These are phyloP conservation scores for Pseudohalonectria lignicola DNA, from an alignment of 2,329 filamentous ascomycete species.

Conservation along the genomic window DNA sequence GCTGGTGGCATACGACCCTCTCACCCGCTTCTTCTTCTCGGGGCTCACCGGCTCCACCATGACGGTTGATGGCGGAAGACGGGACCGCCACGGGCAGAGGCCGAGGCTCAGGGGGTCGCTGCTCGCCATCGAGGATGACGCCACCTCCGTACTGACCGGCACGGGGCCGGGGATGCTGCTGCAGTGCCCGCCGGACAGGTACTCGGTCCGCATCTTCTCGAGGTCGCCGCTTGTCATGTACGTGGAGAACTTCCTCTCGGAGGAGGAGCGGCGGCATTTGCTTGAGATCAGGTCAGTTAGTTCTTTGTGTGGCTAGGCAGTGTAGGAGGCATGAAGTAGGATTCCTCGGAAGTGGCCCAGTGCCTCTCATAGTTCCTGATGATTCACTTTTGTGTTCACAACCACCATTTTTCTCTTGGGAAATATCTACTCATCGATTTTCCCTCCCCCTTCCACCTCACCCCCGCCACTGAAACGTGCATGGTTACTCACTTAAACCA, in stretches of 20 bases:
- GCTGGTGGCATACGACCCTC: conserved; percentile 32
- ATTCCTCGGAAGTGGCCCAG: too few species aligned
- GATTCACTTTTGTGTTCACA: neutral
- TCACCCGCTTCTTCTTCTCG: conserved; percentile 21
- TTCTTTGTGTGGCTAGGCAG: neutral
- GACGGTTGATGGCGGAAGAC: conserved; percentile 3
- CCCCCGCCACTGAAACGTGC: too few species aligned
- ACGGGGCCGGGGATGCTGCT: conserved; percentile 19
- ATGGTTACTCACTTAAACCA: too few species aligned
- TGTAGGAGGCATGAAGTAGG: too few species aligned
- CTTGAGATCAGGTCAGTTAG: conserved; percentile 36
- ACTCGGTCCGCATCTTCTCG: conserved; percentile 34
- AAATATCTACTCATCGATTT: too few species aligned
- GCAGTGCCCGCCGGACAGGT: conserved; percentile 27
- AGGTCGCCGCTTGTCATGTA: conserved; percentile 42
- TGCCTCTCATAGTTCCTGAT: conserved; percentile 1
- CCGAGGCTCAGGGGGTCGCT: conserved; percentile 39
- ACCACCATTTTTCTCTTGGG: neutral
- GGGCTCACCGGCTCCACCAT: conserved; percentile 9
- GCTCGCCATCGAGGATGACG: conserved; percentile 30
- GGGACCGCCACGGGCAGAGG: conserved; percentile 12
- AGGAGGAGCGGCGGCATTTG: conserved; percentile 31
- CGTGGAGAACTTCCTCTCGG: conserved; percentile 37
- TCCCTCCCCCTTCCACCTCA: too few species aligned
- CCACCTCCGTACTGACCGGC: neutral